A percentile compares a stretch with the other conserved stretches of the same genome.
Conservation (phyloP, 352 stramenopile species). For the Saprolegnia parasitica region DNA sequence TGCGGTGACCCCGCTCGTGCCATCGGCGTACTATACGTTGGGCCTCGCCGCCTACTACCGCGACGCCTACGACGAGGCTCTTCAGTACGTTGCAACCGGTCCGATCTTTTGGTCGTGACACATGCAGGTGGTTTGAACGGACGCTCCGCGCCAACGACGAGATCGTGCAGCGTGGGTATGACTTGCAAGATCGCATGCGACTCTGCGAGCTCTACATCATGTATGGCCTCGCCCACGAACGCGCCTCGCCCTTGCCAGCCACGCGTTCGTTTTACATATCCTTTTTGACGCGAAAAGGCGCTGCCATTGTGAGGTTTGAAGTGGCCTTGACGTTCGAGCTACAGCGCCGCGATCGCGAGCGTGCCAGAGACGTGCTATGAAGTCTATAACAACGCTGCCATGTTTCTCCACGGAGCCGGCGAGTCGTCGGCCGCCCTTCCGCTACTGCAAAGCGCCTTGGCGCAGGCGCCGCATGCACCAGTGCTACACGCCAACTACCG, state of each 20-base stretch:
- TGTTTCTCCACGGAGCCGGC: neutral
- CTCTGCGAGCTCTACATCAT: conserved; percentile 5
- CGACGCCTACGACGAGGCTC: neutral
- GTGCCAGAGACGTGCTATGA: neutral
- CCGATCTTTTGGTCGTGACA: neutral
- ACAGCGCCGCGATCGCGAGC: neutral
- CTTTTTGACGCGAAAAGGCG: neutral
- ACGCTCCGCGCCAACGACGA: neutral
- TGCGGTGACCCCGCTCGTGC: neutral
- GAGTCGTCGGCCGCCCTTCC: neutral
- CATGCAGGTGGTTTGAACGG: neutral
- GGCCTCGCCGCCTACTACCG: neutral
- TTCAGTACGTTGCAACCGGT: no score
- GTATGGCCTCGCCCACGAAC: conserved; percentile 9
- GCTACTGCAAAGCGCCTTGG: neutral
- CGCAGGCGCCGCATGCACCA: no score
- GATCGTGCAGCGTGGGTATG: neutral
- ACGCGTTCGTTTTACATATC: conserved; percentile 11
- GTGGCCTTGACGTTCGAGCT: neutral
- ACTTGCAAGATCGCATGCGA: neutral
- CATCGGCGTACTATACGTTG: neutral
- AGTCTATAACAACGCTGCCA: conserved; percentile 12
- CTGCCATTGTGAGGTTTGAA: no score
- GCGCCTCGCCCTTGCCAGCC: neutral
- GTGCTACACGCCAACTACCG: no score